Evolutionary conservation across 2,329 filamentous ascomycete genomes (phyloP).

Genomic region (Claviceps capensis): DNA sequence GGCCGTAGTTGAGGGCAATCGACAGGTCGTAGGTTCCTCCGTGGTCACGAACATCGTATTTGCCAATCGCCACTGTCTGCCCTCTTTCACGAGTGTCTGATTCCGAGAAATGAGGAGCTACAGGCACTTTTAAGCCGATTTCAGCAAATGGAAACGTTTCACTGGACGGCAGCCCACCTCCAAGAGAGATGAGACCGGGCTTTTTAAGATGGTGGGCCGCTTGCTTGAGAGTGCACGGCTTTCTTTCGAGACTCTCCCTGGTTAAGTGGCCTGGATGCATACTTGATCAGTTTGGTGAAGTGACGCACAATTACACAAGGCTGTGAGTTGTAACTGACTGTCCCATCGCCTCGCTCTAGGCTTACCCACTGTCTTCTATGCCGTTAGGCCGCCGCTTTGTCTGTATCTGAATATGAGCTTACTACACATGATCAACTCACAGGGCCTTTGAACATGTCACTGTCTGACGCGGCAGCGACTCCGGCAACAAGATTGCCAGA

Average conservation of each 20-base stretch:
- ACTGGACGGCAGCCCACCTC: constrained; percentile 76
- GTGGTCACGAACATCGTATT: constrained; percentile 63
- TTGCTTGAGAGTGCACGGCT: constrained; percentile 64
- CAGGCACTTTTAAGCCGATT: constrained; percentile 60
- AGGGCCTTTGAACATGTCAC: constrained; percentile 70
- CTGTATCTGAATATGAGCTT: neutral
- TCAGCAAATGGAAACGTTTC: constrained; percentile 88
- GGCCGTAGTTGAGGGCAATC: constrained; percentile 86
- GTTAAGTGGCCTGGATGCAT: constrained; percentile 38
- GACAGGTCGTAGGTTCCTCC: constrained; percentile 53
- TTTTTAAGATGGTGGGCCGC: constrained; percentile 68
- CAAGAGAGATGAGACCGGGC: constrained; percentile 79
- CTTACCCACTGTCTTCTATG: constrained; percentile 34
- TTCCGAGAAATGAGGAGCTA: constrained; percentile 56
- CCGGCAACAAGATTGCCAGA: constrained; percentile 61
- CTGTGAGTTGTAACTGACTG: constrained; percentile 39
- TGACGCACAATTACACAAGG: neutral
- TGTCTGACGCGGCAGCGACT: constrained; percentile 62
- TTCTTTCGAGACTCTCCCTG: constrained; percentile 43
- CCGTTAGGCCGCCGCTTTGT: neutral
- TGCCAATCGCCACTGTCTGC: constrained; percentile 53
- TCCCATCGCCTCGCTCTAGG: constrained; percentile 75
- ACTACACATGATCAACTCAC: constrained; percentile 26
- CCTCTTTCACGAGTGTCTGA: constrained; percentile 48
- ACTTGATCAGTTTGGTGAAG: neutral